These are phyloP conservation scores for Rhynchosporium graminicola DNA, from an alignment of 2,329 filamentous ascomycete genomes.

Conservation along the genomic window DNA sequence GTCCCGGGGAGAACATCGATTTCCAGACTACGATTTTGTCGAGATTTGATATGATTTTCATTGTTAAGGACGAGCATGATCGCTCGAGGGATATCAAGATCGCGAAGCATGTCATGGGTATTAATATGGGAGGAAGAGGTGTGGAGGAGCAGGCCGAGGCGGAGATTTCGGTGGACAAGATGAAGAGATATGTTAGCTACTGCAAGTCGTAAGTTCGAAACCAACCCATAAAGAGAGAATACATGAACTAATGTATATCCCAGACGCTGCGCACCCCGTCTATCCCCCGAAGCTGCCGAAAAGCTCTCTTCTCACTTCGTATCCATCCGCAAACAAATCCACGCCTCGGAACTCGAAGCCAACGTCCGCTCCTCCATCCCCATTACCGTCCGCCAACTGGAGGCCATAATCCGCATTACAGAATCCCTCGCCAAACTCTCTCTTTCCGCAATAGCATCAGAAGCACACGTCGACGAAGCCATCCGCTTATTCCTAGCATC, in stretches of 20 bases:
- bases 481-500: constrained; percentile 94
- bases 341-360: constrained; percentile 84
- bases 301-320: constrained; percentile 98
- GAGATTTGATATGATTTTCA: constrained; percentile 99
- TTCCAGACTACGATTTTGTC: constrained; percentile 98
- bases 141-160: constrained; percentile 80
- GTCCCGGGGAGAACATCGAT: constrained; percentile 96
- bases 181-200: constrained; percentile 96
- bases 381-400: constrained; percentile 94
- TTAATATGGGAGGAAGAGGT: constrained; percentile 89
- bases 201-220: constrained; percentile 77
- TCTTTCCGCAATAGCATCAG: constrained; percentile 81
- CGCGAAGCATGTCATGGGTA: constrained; percentile 94
- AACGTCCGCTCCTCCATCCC: constrained; percentile 92
- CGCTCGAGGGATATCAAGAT: constrained; percentile 88
- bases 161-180: constrained; percentile 92
- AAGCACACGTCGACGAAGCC: constrained; percentile 93
- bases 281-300: constrained; percentile 88
- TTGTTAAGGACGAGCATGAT: constrained; percentile 93
- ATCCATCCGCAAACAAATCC: constrained; percentile 90
- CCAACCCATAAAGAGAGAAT: neutral
- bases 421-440: constrained; percentile 92
- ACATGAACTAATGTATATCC: constrained; percentile 17
- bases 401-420: constrained; percentile 95
- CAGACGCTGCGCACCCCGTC: constrained; percentile 86